Evolutionary conservation across 2,329 filamentous ascomycete genomes (phyloP).

Genomic region (Penicillium frequentans): DNA sequence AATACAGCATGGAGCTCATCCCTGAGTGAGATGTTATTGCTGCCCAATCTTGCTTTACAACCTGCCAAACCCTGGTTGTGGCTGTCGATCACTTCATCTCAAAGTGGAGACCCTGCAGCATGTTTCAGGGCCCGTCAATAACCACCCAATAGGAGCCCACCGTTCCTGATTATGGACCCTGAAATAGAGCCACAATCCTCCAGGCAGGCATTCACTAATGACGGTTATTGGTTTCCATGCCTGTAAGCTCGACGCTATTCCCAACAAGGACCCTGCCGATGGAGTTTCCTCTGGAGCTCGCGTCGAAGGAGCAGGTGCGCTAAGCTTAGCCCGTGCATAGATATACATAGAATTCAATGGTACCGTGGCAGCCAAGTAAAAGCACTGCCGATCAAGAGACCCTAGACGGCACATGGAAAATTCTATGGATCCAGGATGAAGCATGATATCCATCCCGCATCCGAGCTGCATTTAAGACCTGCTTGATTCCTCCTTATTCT

Average conservation of each 20-base stretch:
- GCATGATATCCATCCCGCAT: not conserved
- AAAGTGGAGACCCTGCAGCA: constrained; percentile 8
- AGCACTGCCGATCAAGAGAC: constrained; percentile 8
- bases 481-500: not conserved
- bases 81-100: constrained; percentile 13
- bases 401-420: constrained; percentile 3
- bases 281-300: not conserved
- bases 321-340: constrained; percentile 6
- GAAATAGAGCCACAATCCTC: not conserved
- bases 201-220: not conserved
- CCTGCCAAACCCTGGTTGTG: constrained; percentile 3
- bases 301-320: not conserved
- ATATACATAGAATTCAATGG: constrained; percentile 6
- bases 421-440: not conserved
- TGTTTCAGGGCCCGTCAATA: constrained; percentile 5
- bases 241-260: constrained; percentile 6
- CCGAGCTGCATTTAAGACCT: constrained; percentile 1
- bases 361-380: not conserved
- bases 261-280: constrained; percentile 1
- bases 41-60: not conserved
- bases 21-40: not conserved
- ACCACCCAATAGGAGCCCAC: not conserved
- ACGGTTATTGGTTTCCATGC: constrained; percentile 2
- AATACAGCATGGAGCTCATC: not conserved
- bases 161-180: constrained; percentile 2